These are phyloP conservation scores for Phialocephala subalpina DNA, from an alignment of 2,329 filamentous ascomycete genomes.

Conservation along the genomic window DNA sequence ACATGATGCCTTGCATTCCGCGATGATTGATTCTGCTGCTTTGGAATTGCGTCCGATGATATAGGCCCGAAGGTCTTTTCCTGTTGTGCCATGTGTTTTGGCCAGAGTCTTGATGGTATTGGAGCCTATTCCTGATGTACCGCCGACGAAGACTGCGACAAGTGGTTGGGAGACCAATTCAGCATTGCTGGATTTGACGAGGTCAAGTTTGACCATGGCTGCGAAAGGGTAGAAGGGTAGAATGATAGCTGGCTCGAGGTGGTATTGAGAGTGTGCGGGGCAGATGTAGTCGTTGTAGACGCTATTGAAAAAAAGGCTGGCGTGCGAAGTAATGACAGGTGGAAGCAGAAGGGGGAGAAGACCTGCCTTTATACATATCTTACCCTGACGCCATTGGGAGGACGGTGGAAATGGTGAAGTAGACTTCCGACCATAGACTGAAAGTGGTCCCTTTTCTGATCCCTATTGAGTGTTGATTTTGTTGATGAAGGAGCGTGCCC, in stretches of 20 bases:
- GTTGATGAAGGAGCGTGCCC: too few relatives aligned
- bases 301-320: background rate
- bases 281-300: background rate
- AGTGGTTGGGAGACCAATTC: constrained; percentile 19
- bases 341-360: background rate
- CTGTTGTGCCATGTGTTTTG: constrained; percentile 10
- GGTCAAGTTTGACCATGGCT: constrained; percentile 19
- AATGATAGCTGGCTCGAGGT: background rate
- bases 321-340: background rate
- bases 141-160: constrained; percentile 26
- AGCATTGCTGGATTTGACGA: constrained; percentile 13
- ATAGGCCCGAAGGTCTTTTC: constrained; percentile 43
- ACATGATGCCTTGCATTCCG: constrained; percentile 40
- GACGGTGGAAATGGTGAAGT: background rate
- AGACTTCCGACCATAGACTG: too few relatives aligned
- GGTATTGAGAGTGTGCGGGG: background rate
- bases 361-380: constrained; percentile 5
- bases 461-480: background rate
- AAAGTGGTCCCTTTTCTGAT: background rate
- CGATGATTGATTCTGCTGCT: constrained; percentile 42
- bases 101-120: constrained; percentile 17
- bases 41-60: constrained; percentile 42
- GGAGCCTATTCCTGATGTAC: constrained; percentile 22
- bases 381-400: background rate
- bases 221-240: background rate